Percentiles rank a stretch among this genome's conserved stretches.
Evolutionary conservation across 1,284 basidiomycete genomes (phyloP).

Genomic region (Vanrija sp.): DNA sequence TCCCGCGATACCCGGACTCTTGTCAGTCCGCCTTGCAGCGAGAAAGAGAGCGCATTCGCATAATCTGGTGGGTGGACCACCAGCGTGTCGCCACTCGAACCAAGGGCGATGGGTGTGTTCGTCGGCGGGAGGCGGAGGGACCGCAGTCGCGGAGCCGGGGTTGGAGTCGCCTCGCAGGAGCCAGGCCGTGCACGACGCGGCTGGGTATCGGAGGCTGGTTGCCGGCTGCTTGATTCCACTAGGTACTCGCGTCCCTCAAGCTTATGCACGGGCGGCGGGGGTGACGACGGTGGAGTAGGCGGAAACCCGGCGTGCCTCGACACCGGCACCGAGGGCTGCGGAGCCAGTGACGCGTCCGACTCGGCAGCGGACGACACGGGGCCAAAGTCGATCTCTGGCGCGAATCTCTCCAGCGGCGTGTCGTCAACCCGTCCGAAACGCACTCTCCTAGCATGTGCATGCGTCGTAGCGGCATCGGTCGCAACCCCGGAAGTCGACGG

Average conservation of each 20-base stretch:
- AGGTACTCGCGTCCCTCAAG: too few species aligned
- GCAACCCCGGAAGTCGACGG: neutral
- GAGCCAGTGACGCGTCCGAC: neutral
- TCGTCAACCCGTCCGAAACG: too few species aligned
- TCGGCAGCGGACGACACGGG: neutral
- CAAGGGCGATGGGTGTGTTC: conserved; percentile 3
- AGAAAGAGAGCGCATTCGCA: conserved; percentile 5
- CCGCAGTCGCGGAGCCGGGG: conserved; percentile 8
- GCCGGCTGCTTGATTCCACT: too few species aligned
- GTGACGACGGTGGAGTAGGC: conserved; percentile 8
- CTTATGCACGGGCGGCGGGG: neutral
- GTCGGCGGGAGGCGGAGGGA: conserved; percentile 26
- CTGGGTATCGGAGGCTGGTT: neutral
- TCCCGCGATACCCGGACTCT: neutral
- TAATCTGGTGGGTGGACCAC: conserved; percentile 5
- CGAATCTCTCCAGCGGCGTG: too few species aligned
- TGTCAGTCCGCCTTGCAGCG: neutral
- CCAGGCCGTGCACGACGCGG: neutral
- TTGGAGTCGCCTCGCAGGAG: too few species aligned
- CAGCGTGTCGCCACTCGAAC: conserved; percentile 12
- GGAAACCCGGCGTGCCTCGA: neutral
- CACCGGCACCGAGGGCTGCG: too few species aligned
- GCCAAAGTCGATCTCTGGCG: too few species aligned
- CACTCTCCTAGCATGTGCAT: too few species aligned
- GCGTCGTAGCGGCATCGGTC: too few species aligned